Evolutionary conservation across 1,284 basidiomycete genomes (phyloP).

Genomic region (Apiotrichum gamsii): DNA sequence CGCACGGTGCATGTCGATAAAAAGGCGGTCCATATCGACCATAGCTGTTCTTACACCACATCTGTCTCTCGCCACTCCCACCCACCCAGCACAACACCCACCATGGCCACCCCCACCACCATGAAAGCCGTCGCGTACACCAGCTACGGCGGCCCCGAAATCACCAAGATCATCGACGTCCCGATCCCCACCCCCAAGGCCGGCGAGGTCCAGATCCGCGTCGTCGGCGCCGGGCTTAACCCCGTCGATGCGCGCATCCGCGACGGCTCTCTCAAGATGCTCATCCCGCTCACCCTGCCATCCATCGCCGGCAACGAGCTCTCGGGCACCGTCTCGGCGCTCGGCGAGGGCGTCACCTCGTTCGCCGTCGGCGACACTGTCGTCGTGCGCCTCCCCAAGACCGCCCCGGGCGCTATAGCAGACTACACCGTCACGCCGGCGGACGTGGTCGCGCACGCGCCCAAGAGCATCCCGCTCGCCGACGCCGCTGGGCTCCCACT

Average conservation of each 20-base stretch:
- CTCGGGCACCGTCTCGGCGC: constrained; percentile 47
- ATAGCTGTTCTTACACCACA: no score
- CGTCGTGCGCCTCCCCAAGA: constrained; percentile 49
- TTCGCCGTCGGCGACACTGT: constrained; percentile 49
- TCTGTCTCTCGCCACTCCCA: no score
- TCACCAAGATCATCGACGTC: constrained; percentile 6
- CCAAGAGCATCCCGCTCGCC: constrained; percentile 7
- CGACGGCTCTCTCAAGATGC: constrained; percentile 20
- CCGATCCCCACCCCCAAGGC: constrained; percentile 6
- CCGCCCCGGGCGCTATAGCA: constrained; percentile 35
- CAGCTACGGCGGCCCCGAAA: constrained; percentile 17
- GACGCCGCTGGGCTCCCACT: constrained; percentile 21
- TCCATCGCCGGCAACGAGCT: constrained; percentile 37
- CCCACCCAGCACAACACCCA: no score
- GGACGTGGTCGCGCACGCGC: constrained; percentile 11
- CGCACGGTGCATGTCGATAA: no score
- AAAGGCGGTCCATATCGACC: no score
- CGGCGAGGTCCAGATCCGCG: constrained; percentile 13
- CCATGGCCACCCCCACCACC: no score
- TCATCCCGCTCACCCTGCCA: constrained; percentile 6
- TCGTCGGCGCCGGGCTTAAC: constrained; percentile 21
- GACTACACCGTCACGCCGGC: constrained; percentile 41
- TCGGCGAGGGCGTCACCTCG: constrained; percentile 24
- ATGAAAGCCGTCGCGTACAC: constrained; percentile 20
- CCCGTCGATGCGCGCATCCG: constrained; percentile 34